A percentile compares a stretch with the other conserved stretches of the same genome.
phyloP scores from a whole-genome alignment of 23 red algal species.

The Cyanidiococcus yangmingshanensis region DNA sequence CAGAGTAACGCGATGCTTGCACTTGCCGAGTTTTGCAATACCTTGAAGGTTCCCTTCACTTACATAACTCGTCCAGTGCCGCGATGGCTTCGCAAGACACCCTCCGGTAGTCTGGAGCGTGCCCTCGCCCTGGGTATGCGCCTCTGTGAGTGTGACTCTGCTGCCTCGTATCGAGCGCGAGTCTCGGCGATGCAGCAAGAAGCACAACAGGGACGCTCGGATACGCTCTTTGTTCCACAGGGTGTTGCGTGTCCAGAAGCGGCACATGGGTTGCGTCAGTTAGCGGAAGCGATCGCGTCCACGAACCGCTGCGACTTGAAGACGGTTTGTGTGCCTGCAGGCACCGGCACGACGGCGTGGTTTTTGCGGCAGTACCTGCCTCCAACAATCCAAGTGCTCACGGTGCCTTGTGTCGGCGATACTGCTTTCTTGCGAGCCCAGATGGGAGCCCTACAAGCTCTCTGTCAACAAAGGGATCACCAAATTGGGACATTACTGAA shows the following conservation, averaged over 20 bases:
- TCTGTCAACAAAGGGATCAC: not conserved
- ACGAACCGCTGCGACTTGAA: not conserved
- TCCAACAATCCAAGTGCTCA: conserved; percentile 26
- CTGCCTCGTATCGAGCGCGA: not conserved
- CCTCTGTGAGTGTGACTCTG: not conserved
- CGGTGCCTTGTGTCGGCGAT: conserved; percentile 52
- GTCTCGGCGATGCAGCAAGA: not conserved
- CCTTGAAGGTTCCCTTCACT: conserved; percentile 26
- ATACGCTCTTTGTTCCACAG: conserved; percentile 36
- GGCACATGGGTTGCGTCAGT: conserved; percentile 26
- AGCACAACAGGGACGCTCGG: not conserved
- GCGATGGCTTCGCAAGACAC: conserved; percentile 11
- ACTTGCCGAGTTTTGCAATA: conserved; percentile 24
- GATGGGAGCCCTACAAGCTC: conserved; percentile 39
- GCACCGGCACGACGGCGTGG: conserved; percentile 61
- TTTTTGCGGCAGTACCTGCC: conserved; percentile 41
- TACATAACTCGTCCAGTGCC: conserved; percentile 38
- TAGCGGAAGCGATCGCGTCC: conserved; percentile 27
- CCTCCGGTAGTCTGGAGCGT: conserved; percentile 24
- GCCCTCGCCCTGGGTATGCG: conserved; percentile 35
- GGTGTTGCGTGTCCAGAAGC: conserved; percentile 41
- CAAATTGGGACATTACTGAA: not conserved
- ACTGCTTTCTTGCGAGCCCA: conserved; percentile 37
- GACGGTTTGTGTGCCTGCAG: conserved; percentile 37
- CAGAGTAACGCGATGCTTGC: conserved; percentile 66